Base-by-base conservation (phyloP, 1,284 basidiomycete genomes). In the Mycena sp. region DNA sequence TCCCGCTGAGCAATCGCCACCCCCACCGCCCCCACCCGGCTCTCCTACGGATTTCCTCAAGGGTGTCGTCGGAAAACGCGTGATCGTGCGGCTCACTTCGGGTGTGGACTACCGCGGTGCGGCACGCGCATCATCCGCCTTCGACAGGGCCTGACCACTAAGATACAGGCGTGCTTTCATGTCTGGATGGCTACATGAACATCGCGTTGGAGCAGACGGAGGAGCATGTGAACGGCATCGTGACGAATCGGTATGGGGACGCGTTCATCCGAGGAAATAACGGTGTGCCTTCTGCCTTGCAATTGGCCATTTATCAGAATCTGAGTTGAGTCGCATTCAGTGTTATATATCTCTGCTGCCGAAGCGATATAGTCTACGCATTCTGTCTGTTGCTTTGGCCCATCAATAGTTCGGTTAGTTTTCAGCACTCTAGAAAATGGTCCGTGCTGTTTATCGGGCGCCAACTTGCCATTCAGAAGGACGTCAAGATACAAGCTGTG, bases 101-200 rank as follows among this genome's bases (percentile, higher is more conserved):
- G 98, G 98, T 1, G 92, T 99, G 14, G 96, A 99, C 78, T 99
- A 99, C 80, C 87, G 90, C 69, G 97, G 97, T 95, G 67, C n/a
- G n/a, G n/a, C n/a, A n/a, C 58, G 88, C 77, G 11, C 46, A 37
- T 48, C 2, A 17, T n/a, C 29, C 23, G 5, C 44, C 7, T 46
- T 35, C 43, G 32, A 29, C 23, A 12, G 63, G 6, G 40, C 21
- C 29, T 32, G 26, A 51, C n/a, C 48, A 44, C 16, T 40, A 23
- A 40, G 23, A 35, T 49, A 16, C 49, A 98, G 96, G 96, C 38
- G 85, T 96, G 1, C 81, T 99, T n/a, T 96, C 95, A 7, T 99
- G 98, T 76, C 85, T 99, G 23, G 98, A 99, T 77, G 98, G 96
- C 0, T 96, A 95, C 77, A 96, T 99, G 98, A 99, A 99, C 80